Percentiles rank a stretch among this genome's conserved stretches.
Evolutionary conservation across 164 flowering plant species (phyloP).

Genomic region (Nymphaea thermarum): DNA sequence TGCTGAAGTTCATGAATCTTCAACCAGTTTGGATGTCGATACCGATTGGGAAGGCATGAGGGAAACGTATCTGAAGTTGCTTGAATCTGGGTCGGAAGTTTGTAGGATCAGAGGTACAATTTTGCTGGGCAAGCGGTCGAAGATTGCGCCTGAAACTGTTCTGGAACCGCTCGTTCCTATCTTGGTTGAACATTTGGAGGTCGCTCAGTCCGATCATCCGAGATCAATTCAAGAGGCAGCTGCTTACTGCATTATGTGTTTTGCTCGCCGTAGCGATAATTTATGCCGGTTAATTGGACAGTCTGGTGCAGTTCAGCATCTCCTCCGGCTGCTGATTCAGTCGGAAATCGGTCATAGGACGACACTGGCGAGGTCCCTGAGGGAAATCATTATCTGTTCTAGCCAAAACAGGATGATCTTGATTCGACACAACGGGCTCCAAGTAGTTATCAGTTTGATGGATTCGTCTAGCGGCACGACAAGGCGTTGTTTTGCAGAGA

Average conservation of each 20-base stretch:
- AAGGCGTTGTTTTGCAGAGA: constrained; percentile 32
- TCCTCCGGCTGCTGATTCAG: constrained; percentile 23
- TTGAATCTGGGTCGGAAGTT: constrained; percentile 17
- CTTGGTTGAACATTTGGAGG: constrained; percentile 21
- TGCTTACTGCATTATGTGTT: constrained; percentile 26
- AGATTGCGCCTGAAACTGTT: constrained; percentile 26
- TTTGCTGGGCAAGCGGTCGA: constrained; percentile 24
- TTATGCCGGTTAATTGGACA: constrained; percentile 25
- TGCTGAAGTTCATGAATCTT: neutral
- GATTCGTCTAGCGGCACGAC: constrained; percentile 7
- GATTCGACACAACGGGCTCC: constrained; percentile 29
- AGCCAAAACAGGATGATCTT: constrained; percentile 16
- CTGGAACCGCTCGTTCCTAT: constrained; percentile 22
- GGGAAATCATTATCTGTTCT: constrained; percentile 19
- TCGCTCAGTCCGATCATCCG: constrained; percentile 1
- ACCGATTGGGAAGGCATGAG: constrained; percentile 29
- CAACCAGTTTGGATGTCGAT: neutral
- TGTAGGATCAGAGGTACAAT: constrained; percentile 19
- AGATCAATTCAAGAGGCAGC: constrained; percentile 22
- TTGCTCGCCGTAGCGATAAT: constrained; percentile 19
- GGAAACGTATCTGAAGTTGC: constrained; percentile 14
- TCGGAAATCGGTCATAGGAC: constrained; percentile 16
- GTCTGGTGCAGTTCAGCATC: constrained; percentile 15
- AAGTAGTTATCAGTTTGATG: constrained; percentile 21
- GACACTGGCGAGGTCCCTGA: constrained; percentile 20